phyloP scores from a whole-genome alignment of 2,329 filamentous ascomycete species.

The Aspergillus nomiae region DNA sequence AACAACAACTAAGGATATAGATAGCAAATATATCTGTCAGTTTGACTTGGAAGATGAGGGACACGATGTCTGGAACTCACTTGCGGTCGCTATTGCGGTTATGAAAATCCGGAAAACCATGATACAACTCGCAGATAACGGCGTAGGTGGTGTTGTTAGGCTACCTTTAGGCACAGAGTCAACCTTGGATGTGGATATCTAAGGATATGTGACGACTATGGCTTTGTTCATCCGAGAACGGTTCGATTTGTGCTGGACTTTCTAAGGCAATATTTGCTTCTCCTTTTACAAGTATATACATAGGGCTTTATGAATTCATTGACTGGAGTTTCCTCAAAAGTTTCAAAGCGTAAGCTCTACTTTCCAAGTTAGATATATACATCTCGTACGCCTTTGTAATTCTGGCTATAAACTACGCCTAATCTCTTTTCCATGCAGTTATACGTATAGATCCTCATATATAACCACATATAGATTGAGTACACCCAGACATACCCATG shows the following conservation, averaged over 20 bases:
- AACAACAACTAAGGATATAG: constrained; percentile 17
- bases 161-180: neutral
- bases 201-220: neutral
- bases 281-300: neutral
- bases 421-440: neutral
- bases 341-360: neutral
- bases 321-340: neutral
- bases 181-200: constrained; percentile 19
- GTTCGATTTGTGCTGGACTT: neutral
- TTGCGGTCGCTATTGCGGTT: constrained; percentile 59
- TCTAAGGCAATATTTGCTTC: neutral
- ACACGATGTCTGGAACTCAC: constrained; percentile 63
- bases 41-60: constrained; percentile 56
- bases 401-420: neutral
- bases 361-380: neutral
- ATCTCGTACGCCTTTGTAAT: neutral
- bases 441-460: neutral
- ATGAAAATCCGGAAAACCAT: constrained; percentile 56
- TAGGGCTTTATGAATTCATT: neutral
- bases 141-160: constrained; percentile 20
- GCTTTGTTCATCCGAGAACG: neutral
- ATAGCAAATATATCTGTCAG: constrained; percentile 47
- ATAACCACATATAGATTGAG: neutral
- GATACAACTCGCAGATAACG: constrained; percentile 44
- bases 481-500: neutral